These are phyloP conservation scores for Xylaria longipes DNA, from an alignment of 495 filamentous ascomycete genomes.

Conservation along the genomic window DNA sequence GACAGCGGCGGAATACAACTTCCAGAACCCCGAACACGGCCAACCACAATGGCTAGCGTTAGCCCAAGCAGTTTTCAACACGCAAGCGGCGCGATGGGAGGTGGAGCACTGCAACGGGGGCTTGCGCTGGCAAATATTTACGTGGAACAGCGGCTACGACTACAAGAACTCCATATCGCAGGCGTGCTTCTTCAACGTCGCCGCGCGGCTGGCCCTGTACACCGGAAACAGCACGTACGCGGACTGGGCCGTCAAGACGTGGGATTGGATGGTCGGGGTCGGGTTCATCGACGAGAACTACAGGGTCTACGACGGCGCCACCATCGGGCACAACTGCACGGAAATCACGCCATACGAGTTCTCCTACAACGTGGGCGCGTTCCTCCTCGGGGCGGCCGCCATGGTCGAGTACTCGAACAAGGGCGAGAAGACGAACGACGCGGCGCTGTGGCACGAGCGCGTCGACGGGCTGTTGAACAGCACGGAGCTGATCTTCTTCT, in stretches of 20 bases:
- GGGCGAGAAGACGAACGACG: slow-evolving; percentile 52
- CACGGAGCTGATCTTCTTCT: slow-evolving; percentile 62
- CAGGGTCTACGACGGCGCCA: slow-evolving; percentile 65
- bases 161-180: slow-evolving; percentile 80
- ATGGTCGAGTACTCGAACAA: slow-evolving; percentile 52
- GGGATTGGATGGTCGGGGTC: slow-evolving; percentile 66
- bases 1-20: slow-evolving; percentile 69
- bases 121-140: slow-evolving; percentile 81
- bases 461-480: slow-evolving; percentile 60
- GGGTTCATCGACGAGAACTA: slow-evolving; percentile 58
- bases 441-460: slow-evolving; percentile 58
- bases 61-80: slow-evolving; percentile 83
- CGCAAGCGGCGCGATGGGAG: slow-evolving; percentile 71
- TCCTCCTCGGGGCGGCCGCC: slow-evolving; percentile 70
- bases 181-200: slow-evolving; percentile 72
- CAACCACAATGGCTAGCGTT: slow-evolving; percentile 78
- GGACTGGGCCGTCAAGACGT: slow-evolving; percentile 72
- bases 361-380: slow-evolving; percentile 73
- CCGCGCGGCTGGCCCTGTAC: slow-evolving; percentile 72
- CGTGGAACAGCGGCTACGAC: slow-evolving; percentile 75
- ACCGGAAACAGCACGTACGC: slow-evolving; percentile 73
- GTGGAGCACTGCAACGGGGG: slow-evolving; percentile 71
- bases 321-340: slow-evolving; percentile 58
- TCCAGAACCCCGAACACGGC: slow-evolving; percentile 61
- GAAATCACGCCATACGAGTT: slow-evolving; percentile 62